Base-by-base conservation (phyloP, 1,284 basidiomycete species). In the Cryptococcus jaspeensis region DNA sequence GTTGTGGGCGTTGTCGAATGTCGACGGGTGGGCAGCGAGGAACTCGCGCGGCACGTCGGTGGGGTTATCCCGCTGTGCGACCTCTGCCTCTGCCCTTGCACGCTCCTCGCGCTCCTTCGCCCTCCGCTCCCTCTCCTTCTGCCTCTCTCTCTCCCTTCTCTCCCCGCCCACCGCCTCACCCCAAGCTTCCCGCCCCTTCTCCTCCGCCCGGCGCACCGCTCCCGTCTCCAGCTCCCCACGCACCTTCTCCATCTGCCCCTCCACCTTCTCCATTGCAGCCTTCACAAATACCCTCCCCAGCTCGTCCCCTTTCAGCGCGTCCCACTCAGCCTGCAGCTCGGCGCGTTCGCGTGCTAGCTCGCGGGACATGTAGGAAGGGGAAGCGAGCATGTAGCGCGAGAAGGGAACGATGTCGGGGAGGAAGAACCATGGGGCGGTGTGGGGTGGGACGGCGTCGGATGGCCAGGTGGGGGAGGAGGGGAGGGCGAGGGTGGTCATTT, bases 361-460 rank as follows among this genome's bases (percentile, higher is more conserved):
- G 12, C 81, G 72, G 44, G 88, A 81, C 61, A 96, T 83, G 70
- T 94, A 88, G 6, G 85, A 82, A 0, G 95, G 92, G 0, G 93
- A 90, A 12, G 92, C 93, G 20, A 99, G 85, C 90, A 98, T 96
- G 79, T 98, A 96, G 67, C 92, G 94, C 38, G 93, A 84, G 72
- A 89, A 98, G 20, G 82, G 80, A 64, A 88, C 87, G 25, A 96
- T 90, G 70, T 98, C 92, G 0, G 94, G 96, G 20, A 94, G 83
- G 80, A 99, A 98, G 73, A 96, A 85, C 81, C 94, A 98, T 7
- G 95, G 94, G 0, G 92, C 90, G 1, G 69, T 72, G 64, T 94
- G 90, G 15, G 90, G 88, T 11, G 90, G 87, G n/a, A 98, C 79
- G 0, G 92, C 82, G 59, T 92, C 90, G 3, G 89, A 96, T 13